phyloP scores from a whole-genome alignment of 2,329 filamentous ascomycete species.

The Bipolaris victoriae region DNA sequence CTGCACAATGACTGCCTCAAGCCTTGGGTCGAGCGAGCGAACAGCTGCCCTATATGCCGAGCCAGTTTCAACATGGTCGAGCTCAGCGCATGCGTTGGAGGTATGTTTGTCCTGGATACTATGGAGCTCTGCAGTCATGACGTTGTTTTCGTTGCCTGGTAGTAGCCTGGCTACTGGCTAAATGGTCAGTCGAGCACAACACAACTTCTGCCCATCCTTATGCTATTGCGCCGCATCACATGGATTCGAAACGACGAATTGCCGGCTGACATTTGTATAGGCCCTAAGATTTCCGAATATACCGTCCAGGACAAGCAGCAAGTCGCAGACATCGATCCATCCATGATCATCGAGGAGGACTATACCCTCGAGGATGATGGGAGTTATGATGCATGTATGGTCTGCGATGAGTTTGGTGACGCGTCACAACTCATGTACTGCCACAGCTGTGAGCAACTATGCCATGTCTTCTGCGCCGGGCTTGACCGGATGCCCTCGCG shows the following conservation, averaged over 20 bases:
- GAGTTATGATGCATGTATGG: constrained; percentile 71
- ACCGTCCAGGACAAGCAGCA: constrained; percentile 83
- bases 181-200: constrained; percentile 41
- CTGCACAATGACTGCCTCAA: constrained; percentile 91
- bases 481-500: constrained; percentile 73
- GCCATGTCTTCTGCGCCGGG: constrained; percentile 90
- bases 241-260: constrained; percentile 5
- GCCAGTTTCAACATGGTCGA: constrained; percentile 89
- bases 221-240: constrained; percentile 10
- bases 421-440: constrained; percentile 87
- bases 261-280: constrained; percentile 46
- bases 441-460: constrained; percentile 86
- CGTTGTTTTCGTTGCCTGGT: constrained; percentile 27
- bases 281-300: constrained; percentile 64
- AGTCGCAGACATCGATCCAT: constrained; percentile 85
- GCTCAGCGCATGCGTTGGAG: constrained; percentile 78
- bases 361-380: constrained; percentile 59
- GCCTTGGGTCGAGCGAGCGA: constrained; percentile 94
- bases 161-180: constrained; percentile 30
- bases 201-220: constrained; percentile 23
- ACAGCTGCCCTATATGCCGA: constrained; percentile 97
- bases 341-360: constrained; percentile 74
- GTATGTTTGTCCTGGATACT: constrained; percentile 57
- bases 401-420: constrained; percentile 81
- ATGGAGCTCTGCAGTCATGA: constrained; percentile 23